Base-by-base conservation (phyloP, 2,329 filamentous ascomycete genomes). In the Penicillium sp. region DNA sequence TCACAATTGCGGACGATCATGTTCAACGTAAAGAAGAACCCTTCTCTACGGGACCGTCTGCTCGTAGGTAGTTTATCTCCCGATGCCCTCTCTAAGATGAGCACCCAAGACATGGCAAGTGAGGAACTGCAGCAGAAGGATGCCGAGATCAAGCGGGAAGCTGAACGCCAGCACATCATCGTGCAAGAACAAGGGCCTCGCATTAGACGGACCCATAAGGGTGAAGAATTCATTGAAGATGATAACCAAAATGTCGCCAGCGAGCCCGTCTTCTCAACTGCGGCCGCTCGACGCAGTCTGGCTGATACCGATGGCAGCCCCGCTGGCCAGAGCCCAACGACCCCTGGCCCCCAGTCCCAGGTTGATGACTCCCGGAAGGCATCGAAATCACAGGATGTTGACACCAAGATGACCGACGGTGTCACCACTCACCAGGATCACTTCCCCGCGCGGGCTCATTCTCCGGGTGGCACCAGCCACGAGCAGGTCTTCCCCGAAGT, bases 161-260 rank as follows among this genome's bases (percentile, higher is more conserved):
- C 83, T 35, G 80, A 83, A 61, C 70, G 72, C 34, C 77, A 81
- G 53, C 87, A 91, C 41, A 90, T 93, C 41, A 78, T 95, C 29
- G 83, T 91, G 52, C 80, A 88, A 13, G 81, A 87, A 19, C 78
- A 81, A 43, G 88, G 81, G 1, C 86, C 90, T 4, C 82, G 89
- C 3, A 84, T 96, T 49, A 81, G 89, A 61, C 83, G 87, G 58
- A 96, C 91, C 2, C 91, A 97, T 73, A 97, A 97, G 69, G 91
- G 93, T 12, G 90, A 96, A 51, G 93, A 97, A 65, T 69, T 95
- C 13, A 78, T 97, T 15, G 89, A 91, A 53, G 82, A 85, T 40
- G 87, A 94, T 29, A 76, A 76, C 53, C 63, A 64, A n/a, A n/a
- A n/a, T 51, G 71, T 69, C 37, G 63, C 70, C 29, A 68, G 69